Conservation (phyloP, 345 rosid genomes). For the Gynandropsis gynandra region DNA sequence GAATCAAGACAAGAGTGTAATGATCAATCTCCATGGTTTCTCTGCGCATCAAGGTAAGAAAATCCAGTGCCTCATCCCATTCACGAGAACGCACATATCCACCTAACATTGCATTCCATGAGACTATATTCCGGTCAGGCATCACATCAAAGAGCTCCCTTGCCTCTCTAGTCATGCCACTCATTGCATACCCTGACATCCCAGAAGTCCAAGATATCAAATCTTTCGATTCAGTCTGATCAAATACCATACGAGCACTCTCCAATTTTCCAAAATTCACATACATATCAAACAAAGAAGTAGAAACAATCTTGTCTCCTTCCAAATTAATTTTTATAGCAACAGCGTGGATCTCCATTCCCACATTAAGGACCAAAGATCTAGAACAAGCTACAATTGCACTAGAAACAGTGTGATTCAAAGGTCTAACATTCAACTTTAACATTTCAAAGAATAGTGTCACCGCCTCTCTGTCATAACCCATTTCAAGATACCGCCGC, state of each 20-base stretch:
- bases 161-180: constrained; percentile 54
- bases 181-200: constrained; percentile 58
- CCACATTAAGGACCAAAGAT: constrained; percentile 39
- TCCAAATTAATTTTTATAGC: constrained; percentile 37
- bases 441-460: constrained; percentile 56
- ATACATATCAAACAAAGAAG: constrained; percentile 63
- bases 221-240: constrained; percentile 43
- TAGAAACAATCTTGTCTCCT: constrained; percentile 48
- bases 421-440: constrained; percentile 36
- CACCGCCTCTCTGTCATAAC: constrained; percentile 48
- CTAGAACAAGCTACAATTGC: constrained; percentile 73
- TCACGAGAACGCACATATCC: constrained; percentile 45
- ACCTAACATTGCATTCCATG: constrained; percentile 84
- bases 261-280: constrained; percentile 52
- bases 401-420: constrained; percentile 61
- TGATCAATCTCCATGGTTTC: constrained; percentile 47
- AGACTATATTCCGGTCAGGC: constrained; percentile 63
- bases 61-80: constrained; percentile 66
- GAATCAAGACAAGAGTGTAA: constrained; percentile 50
- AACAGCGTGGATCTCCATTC: constrained; percentile 65
- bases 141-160: constrained; percentile 64
- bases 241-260: constrained; percentile 53
- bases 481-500: constrained; percentile 68
- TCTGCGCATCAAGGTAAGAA: constrained; percentile 41
- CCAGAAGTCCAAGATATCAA: constrained; percentile 66